Evolutionary conservation across 331 rosid genomes (phyloP).

Genomic region (Quercus phellos): DNA sequence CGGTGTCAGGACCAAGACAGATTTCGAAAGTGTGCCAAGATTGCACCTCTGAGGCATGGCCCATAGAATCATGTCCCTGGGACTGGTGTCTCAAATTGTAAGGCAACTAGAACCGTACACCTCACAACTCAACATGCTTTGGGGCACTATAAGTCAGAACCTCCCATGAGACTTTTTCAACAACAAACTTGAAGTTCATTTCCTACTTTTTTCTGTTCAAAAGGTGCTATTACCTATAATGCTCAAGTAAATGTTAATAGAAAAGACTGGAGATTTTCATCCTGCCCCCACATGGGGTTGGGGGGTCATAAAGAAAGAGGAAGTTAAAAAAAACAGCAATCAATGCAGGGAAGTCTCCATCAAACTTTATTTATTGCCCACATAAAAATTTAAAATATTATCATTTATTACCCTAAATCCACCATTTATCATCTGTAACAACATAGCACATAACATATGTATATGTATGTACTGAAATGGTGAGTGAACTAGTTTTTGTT

Average conservation of each 20-base stretch:
- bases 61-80: background rate
- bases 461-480: too few relatives aligned
- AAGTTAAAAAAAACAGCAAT: too few relatives aligned
- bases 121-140: background rate
- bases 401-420: too few relatives aligned
- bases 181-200: background rate
- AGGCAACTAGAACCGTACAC: background rate
- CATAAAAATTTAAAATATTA: too few relatives aligned
- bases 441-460: too few relatives aligned
- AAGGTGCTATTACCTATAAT: background rate
- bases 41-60: background rate
- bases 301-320: too few relatives aligned
- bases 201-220: background rate
- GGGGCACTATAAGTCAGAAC: background rate
- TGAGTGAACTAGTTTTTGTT: too few relatives aligned
- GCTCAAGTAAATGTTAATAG: background rate
- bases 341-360: too few relatives aligned
- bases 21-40: background rate
- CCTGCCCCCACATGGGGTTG: too few relatives aligned
- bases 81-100: background rate
- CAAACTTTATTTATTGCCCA: too few relatives aligned
- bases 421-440: too few relatives aligned
- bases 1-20: background rate
- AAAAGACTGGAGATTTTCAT: too few relatives aligned
- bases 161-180: background rate